Base-by-base conservation (phyloP, 345 rosid genomes). In the Aquilaria malaccensis region DNA sequence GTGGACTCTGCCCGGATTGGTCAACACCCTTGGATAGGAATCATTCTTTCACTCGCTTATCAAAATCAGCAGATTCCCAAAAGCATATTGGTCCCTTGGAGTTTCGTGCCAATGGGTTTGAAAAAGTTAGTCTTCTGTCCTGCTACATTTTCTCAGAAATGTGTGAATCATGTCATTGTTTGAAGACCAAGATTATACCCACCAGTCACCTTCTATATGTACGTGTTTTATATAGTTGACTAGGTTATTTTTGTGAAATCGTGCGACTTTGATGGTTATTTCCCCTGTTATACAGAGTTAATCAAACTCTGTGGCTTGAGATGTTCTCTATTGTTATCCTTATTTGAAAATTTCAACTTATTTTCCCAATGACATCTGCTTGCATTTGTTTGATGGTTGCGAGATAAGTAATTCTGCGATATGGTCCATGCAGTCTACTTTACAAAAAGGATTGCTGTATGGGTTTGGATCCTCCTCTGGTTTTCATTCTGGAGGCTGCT, bases 401-500 rank as follows among this genome's bases (percentile, higher is more conserved):
- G 2, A 37, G 43, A 37, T 9, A 4, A 37, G 43, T 37, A 9
- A 37, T 37, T 37, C 7, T 37, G 43, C 43, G 5, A 37, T 37
- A 5, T 52, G 67, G 66, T 47, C 58, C 67, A 49, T 58, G 73
- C 81, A 81, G 91, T 81, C 68, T 67, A 70, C 79, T 66, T 85
- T 64, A 50, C 70, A 48, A 58, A 69, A 67, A 68, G 70, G 66
- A 55, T 61, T 78, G 62, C 69, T 66, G 56, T 69, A 67, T 70
- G 75, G 80, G 62, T 63, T 76, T 70, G 86, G 76, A 65, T 77
- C 83, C 57, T 71, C 55, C 70, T 67, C 74, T 60, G 64, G 72
- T 53, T 76, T 75, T 54, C 69, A 64, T 52, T 79, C 76, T 72
- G 64, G 75, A 63, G 58, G 81, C 72, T 75, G 68, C 69, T 54